Base-by-base conservation (phyloP, 2,329 filamentous ascomycete species). In the Nemania bipapillata region DNA sequence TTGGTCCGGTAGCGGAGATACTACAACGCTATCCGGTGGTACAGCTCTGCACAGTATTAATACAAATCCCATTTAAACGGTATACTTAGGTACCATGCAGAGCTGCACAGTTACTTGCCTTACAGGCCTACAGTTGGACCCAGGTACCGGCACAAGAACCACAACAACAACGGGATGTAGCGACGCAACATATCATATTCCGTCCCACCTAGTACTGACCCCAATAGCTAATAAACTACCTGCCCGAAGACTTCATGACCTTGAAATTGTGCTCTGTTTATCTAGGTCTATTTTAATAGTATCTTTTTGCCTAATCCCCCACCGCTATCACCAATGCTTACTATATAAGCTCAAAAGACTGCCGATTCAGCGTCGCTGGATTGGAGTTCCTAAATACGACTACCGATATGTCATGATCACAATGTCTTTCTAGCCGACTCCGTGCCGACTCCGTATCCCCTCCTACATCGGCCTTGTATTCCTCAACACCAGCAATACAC, bases 341-440 rank as follows among this genome's bases (percentile, higher is more conserved):
- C 32, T 40, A 26, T 28, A 9, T 53, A 35, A 50, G 32, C 12
- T 24, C n/a, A n/a, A 42, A 35, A 60, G 37, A 52, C 57, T 37
- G 15, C 45, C 37, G 37, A 32, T 59, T 59, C 68, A 74, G 74
- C 69, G 62, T 73, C 57, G 64, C 61, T 64, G 66, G 61, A 63
- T 68, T 71, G 59, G 58, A 47, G 69, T 63, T 69, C 47, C 28
- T 37, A 55, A 58, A 65, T 37, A 26, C 32, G 22, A 24, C 45
- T 17, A 24, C 59, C 52, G 42, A 59, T 45, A 71, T 69, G 57
- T 9, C 54, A 55, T 63, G 50, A 42, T 52, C 15, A 59, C 24
- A 37, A 69, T 69, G 55, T 54, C 30, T 52, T 22, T 65, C 52
- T 60, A 56, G 22, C 42, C 32, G 5, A 22, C 40, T 26, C 26